Percentiles rank a stretch among this genome's conserved stretches.
These are phyloP conservation scores for Penicillium arizonense DNA, from an alignment of 495 filamentous ascomycete genomes.

Conservation along the genomic window DNA sequence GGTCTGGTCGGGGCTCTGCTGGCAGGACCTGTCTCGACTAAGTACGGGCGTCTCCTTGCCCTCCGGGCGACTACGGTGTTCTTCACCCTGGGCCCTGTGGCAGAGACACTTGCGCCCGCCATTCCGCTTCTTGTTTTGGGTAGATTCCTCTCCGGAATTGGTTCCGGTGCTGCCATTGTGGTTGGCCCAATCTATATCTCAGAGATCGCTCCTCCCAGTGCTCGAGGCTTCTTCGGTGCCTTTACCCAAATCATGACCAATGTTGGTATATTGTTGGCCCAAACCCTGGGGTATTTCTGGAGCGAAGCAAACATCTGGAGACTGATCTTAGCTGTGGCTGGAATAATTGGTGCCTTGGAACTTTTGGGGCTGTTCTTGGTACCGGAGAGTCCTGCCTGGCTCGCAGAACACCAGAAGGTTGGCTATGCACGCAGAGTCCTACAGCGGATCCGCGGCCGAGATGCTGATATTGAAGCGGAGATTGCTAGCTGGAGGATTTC, in stretches of 20 bases:
- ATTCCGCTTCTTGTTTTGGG: conserved; percentile 68
- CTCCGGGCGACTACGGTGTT: conserved; percentile 73
- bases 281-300: conserved; percentile 82
- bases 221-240: conserved; percentile 83
- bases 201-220: conserved; percentile 76
- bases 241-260: conserved; percentile 95
- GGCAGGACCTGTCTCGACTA: conserved; percentile 69
- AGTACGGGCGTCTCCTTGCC: conserved; percentile 67
- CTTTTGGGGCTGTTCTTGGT: conserved; percentile 64
- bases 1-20: conserved; percentile 80
- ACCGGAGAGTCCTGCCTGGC: conserved; percentile 84
- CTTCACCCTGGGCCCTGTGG: conserved; percentile 71
- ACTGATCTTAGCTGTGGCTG: conserved; percentile 73
- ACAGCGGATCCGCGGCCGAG: conserved; percentile 69
- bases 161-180: conserved; percentile 82
- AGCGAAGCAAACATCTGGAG: conserved; percentile 78
- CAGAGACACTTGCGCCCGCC: conserved; percentile 68
- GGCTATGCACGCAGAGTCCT: conserved; percentile 62
- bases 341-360: conserved; percentile 64
- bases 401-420: conserved; percentile 65
- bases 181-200: conserved; percentile 96
- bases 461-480: conserved; percentile 72
- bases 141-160: conserved; percentile 76
- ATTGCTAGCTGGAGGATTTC: conserved; percentile 58
- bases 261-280: conserved; percentile 82